phyloP scores from a whole-genome alignment of 768 basidiomycete genomes.

The Hericium erinaceus region DNA sequence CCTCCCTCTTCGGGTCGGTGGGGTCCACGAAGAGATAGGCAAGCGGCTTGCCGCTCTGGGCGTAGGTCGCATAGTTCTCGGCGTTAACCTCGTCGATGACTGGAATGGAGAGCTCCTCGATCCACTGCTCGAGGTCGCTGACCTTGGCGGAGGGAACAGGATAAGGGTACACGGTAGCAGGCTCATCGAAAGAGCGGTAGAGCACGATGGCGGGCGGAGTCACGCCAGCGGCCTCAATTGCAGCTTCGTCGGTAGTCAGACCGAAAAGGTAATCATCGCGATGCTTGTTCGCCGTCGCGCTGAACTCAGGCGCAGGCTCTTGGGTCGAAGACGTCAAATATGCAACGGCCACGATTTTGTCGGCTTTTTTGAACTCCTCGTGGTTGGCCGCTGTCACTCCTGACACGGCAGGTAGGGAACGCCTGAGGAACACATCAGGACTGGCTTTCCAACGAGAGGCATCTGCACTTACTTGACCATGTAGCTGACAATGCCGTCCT shows the following conservation, averaged over 20 bases:
- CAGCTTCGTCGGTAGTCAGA: conserved; percentile 61
- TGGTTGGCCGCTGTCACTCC: conserved; percentile 68
- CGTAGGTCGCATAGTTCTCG: conserved; percentile 88
- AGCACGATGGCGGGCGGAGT: conserved; percentile 80
- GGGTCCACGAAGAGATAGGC: conserved; percentile 95
- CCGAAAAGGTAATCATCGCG: conserved; percentile 96
- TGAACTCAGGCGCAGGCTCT: conserved; percentile 65
- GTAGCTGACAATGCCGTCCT: conserved; percentile 93
- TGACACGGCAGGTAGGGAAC: conserved; percentile 89
- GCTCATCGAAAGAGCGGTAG: conserved; percentile 91
- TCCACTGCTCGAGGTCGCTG: conserved; percentile 65
- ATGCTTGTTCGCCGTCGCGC: conserved; percentile 70
- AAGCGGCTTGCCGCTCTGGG: conserved; percentile 72
- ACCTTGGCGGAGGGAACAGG: conserved; percentile 43
- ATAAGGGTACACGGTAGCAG: conserved; percentile 56
- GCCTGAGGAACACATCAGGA: conserved; percentile 37
- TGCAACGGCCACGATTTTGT: conserved; percentile 85
- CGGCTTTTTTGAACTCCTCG: conserved; percentile 77
- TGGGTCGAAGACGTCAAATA: conserved; percentile 72
- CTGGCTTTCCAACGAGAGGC: neutral
- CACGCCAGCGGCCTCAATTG: conserved; percentile 61
- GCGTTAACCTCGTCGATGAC: conserved; percentile 86
- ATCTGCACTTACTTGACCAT: conserved; percentile 71
- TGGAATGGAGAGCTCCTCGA: conserved; percentile 78
- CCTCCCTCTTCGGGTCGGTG: conserved; percentile 50